phyloP scores from a whole-genome alignment of 257 asterid genomes.

The Craterostigma plantagineum region DNA sequence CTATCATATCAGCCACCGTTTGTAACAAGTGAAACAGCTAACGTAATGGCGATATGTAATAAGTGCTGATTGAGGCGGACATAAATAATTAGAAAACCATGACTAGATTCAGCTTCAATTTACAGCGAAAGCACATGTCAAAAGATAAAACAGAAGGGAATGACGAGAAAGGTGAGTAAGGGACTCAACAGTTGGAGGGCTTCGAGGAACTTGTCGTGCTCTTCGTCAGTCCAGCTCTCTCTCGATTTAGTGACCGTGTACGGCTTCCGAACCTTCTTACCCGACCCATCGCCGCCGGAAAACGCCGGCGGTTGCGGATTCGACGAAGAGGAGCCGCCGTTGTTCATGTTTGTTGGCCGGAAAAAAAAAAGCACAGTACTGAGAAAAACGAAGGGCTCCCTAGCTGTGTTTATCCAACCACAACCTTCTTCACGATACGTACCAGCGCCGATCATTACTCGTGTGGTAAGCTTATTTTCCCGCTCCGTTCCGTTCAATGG shows the following conservation, averaged over 20 bases:
- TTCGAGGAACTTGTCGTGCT: conserved; percentile 63
- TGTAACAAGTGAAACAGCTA: neutral
- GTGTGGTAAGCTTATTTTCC: too few relatives aligned
- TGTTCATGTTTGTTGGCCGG: too few relatives aligned
- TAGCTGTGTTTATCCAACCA: too few relatives aligned
- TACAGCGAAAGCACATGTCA: too few relatives aligned
- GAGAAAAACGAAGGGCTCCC: too few relatives aligned
- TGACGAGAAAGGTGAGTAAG: neutral
- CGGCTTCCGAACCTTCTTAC: conserved; percentile 57
- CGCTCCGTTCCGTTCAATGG: too few relatives aligned
- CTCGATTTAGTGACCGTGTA: conserved; percentile 76
- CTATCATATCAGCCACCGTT: neutral
- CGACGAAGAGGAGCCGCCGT: too few relatives aligned
- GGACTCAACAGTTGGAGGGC: conserved; percentile 24
- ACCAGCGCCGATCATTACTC: too few relatives aligned
- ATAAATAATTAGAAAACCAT: neutral
- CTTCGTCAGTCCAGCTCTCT: conserved; percentile 77
- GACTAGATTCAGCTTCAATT: too few relatives aligned
- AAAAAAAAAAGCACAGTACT: too few relatives aligned
- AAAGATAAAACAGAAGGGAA: neutral
- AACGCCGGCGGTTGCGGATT: neutral
- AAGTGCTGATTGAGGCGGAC: neutral
- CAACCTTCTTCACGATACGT: too few relatives aligned
- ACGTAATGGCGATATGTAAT: too few relatives aligned
- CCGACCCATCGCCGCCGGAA: neutral